Evolutionary conservation across 495 filamentous ascomycete genomes (phyloP).

Genomic region (Penicillium pulvis): DNA sequence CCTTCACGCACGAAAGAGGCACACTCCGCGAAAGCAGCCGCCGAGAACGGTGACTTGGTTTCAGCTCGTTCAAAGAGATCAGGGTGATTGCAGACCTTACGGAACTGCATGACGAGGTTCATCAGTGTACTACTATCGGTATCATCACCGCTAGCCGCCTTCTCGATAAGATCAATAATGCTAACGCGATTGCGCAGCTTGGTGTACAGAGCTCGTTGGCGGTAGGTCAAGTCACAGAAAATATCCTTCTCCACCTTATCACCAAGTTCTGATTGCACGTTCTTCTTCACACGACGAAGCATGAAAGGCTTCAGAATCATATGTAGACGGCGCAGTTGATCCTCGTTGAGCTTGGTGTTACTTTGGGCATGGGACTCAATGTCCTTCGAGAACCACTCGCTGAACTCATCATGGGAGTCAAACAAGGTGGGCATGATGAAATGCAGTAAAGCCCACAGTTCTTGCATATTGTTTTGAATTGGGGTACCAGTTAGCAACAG

Average conservation of each 20-base stretch:
- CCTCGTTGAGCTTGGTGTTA: constrained; percentile 98
- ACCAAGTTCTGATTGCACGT: constrained; percentile 96
- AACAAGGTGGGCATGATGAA: constrained; percentile 99
- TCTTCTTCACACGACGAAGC: constrained; percentile 98
- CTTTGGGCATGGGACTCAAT: constrained; percentile 98
- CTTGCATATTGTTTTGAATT: constrained; percentile 99
- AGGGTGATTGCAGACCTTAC: constrained; percentile 98
- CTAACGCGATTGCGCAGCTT: constrained; percentile 94
- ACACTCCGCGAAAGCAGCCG: constrained; percentile 86
- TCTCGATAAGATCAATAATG: constrained; percentile 98
- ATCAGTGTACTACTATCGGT: constrained; percentile 93
- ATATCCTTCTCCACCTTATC: constrained; percentile 98
- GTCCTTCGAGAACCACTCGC: constrained; percentile 99
- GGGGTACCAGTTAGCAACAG: constrained; percentile 94
- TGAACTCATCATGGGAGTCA: constrained; percentile 98
- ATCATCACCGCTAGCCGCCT: constrained; percentile 91
- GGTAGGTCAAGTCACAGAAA: constrained; percentile 95
- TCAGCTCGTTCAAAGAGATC: constrained; percentile 96
- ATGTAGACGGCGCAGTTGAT: constrained; percentile 92
- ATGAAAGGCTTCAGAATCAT: constrained; percentile 99
- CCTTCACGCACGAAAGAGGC: constrained; percentile 93
- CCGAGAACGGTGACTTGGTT: constrained; percentile 80
- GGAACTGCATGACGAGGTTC: constrained; percentile 99
- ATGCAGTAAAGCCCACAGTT: constrained; percentile 95
- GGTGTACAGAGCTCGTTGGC: constrained; percentile 91